Base-by-base conservation (phyloP, 257 asterid species). In the Lavandula angustifolia region DNA sequence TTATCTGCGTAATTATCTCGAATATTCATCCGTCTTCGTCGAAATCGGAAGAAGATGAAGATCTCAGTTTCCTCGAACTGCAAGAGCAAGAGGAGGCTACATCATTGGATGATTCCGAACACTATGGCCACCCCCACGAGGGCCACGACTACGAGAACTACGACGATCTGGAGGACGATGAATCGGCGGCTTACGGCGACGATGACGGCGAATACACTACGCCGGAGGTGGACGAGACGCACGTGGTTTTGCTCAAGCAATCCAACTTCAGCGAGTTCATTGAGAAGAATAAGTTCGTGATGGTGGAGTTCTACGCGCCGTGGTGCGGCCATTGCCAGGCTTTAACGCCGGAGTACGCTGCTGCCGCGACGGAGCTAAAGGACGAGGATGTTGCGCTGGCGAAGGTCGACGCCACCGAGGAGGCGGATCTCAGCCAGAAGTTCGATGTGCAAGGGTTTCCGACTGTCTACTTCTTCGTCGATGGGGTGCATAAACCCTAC, bases 251-350 rank as follows among this genome's bases (percentile, higher is more conserved):
- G 7, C 79, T 91, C 79, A 78, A 69, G 62, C 88, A 76, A 22
- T 65, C 86, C n/a, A 88, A 88, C 62, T 88, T 91, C 74, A 83
- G 70, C 27, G 96, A 86, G 9, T 85, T 81, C 70, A 50, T 88
- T 2, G 84, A 73, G 71, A 77, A 65, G 40, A 84, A 88, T 60
- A 80, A 76, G 79, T 92, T 73, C 62, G 96, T 84, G 71, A 80
- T 92, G 96, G 95, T 92, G 79, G 88, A 84, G 50, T 92, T 92
- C 68, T 92, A 92, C 73, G 96, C 97, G 38, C 95, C 97, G 60
- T 92, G 98, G 98, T 87, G 96, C 69, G 95, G 95, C 4, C 91
- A 89, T 60, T 89, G 97, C 67, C 80, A 84, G 80, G 81, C 88
- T 1, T 60, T 92, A 71, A 91, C 88, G 70, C 96, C 97, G 37